These are phyloP conservation scores for Ramularia endophylla DNA, from an alignment of 2,329 filamentous ascomycete species.

Conservation along the genomic window DNA sequence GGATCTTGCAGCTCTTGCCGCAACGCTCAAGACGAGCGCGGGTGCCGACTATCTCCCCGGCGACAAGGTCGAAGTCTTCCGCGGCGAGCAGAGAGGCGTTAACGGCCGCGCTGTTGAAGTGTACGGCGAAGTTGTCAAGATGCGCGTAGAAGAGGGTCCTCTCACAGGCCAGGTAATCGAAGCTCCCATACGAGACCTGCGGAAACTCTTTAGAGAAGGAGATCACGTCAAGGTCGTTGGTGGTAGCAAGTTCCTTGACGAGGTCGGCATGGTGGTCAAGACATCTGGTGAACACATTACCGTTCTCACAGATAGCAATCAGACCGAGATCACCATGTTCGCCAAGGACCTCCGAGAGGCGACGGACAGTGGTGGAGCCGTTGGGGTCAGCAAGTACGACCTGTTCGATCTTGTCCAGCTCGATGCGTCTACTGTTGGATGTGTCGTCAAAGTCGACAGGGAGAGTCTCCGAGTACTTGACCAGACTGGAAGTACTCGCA, in stretches of 20 bases:
- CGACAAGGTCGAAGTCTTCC: conserved; percentile 93
- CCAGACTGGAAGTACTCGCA: conserved; percentile 77
- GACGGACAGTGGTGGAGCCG: conserved; percentile 81
- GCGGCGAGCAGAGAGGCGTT: conserved; percentile 90
- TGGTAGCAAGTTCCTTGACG: conserved; percentile 86
- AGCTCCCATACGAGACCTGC: conserved; percentile 83
- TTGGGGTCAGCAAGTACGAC: conserved; percentile 79
- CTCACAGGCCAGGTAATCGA: conserved; percentile 80
- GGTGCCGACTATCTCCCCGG: conserved; percentile 82
- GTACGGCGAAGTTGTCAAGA: conserved; percentile 84
- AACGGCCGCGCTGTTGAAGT: conserved; percentile 80
- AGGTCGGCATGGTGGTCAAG: conserved; percentile 94
- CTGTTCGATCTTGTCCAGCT: conserved; percentile 93
- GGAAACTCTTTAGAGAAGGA: conserved; percentile 87
- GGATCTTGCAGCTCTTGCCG: conserved; percentile 83
- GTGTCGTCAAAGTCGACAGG: conserved; percentile 89
- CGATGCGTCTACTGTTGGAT: conserved; percentile 85
- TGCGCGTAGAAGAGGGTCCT: conserved; percentile 77
- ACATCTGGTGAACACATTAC: conserved; percentile 91
- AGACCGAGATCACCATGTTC: conserved; percentile 93
- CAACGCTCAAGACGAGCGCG: conserved; percentile 79
- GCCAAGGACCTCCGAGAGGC: conserved; percentile 94
- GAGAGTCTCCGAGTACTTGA: conserved; percentile 87
- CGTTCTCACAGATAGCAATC: conserved; percentile 84
- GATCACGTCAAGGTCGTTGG: conserved; percentile 99